Base-by-base conservation (phyloP, 2,329 filamentous ascomycete genomes). In the Verticillium albo-atrum region DNA sequence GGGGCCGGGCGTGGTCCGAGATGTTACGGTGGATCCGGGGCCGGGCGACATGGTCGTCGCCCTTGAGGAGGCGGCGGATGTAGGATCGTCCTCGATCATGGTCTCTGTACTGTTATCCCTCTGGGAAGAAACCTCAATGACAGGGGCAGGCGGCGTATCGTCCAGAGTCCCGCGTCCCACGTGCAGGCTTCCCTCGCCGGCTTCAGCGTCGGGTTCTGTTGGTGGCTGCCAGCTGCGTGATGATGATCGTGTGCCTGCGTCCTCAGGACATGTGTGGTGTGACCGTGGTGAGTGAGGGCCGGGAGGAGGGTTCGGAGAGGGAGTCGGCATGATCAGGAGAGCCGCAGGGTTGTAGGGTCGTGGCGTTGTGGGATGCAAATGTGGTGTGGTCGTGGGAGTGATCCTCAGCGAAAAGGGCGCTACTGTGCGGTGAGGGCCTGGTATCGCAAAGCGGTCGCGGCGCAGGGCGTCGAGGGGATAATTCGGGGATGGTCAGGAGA, bases 21-120 rank as follows among this genome's bases (percentile, higher is more conserved):
- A 66, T 30, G 72, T 74, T 26, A 63, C 64, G 42, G 64, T 69
- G 10, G 73, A 72, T 35, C 71, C 73, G n/a, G 77, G 73, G 9
- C 69, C 69, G 17, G 78, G 78, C 4, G 80, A 80, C 68, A 77
- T 72, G 54, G 77, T 78, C 6, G 73, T 72, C n/a, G 75, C 74
- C 62, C 73, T 68, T 56, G 78, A 74, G 17, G 72, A 71, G 28
- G 58, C 27, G 20, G 60, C 58, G 55, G 70, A 64, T 51, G 62
- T 42, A 52, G 59, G 32, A n/a, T 62, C 61, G 37, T 68, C 65
- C 27, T 68, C 65, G 32, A 62, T 57, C 56, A 62, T 66, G 63
- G 58, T 57, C 28, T 63, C 63, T 25, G 63, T 59, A n/a, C 42
- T 59, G 23, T 59, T 60, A 25, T 59, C 58, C 34, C 54, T 30